These are phyloP conservation scores for Entrophospora sp. DNA, from an alignment of 192 early-diverging fungal genomes.

Conservation along the genomic window DNA sequence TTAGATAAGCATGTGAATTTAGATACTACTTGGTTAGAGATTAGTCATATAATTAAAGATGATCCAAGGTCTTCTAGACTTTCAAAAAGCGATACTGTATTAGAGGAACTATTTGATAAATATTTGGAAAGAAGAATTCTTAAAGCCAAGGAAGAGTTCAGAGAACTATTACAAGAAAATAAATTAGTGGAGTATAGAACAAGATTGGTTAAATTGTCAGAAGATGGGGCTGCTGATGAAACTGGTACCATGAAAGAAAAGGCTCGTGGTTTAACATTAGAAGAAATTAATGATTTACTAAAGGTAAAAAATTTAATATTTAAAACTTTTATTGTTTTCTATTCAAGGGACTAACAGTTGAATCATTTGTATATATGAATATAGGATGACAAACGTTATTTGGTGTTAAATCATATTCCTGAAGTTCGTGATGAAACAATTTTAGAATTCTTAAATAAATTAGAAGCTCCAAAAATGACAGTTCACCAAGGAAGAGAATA, in stretches of 20 bases:
- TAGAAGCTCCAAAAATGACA: slow-evolving; percentile 18
- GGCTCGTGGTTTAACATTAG: slow-evolving; percentile 17
- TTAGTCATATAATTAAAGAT: slow-evolving; percentile 20
- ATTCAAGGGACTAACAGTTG: neutral
- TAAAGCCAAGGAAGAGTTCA: slow-evolving; percentile 31
- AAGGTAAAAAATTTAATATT: slow-evolving; percentile 27
- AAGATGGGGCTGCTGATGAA: slow-evolving; percentile 33
- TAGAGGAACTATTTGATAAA: slow-evolving; percentile 29
- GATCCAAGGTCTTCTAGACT: slow-evolving; percentile 36
- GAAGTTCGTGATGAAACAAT: slow-evolving; percentile 37
- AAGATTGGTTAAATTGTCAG: slow-evolving; percentile 35
- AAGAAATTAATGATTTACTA: slow-evolving; percentile 42
- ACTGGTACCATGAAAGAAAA: slow-evolving; percentile 25
- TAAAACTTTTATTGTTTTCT: neutral
- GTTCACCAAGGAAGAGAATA: slow-evolving; percentile 17
- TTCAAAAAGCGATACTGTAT: slow-evolving; percentile 16
- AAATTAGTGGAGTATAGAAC: slow-evolving; percentile 46
- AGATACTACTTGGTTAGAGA: slow-evolving; percentile 37
- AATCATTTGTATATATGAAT: neutral
- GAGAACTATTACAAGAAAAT: slow-evolving; percentile 39
- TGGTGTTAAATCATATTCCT: slow-evolving; percentile 30
- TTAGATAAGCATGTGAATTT: slow-evolving; percentile 30
- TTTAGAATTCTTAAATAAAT: slow-evolving; percentile 26
- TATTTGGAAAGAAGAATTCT: slow-evolving; percentile 24
- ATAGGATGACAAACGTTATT: slow-evolving; percentile 46